phyloP scores from a whole-genome alignment of 345 rosid species.

The Brassica carinata region DNA sequence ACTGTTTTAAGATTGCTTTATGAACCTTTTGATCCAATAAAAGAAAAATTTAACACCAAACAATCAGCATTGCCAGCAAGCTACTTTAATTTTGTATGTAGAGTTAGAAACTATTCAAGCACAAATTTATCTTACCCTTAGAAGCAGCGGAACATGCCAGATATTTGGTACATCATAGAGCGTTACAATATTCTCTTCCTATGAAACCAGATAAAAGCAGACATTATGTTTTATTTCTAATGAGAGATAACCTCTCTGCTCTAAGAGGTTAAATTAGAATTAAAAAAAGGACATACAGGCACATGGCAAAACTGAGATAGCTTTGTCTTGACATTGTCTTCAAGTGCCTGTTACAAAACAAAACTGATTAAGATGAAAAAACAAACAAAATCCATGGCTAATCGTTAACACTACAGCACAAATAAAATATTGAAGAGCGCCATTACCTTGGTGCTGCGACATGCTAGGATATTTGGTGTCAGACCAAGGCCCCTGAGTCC shows the following conservation, averaged over 20 bases:
- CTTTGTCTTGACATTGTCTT: conserved; percentile 74
- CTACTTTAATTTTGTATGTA: not conserved
- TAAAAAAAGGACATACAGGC: conserved; percentile 50
- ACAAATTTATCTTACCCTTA: conserved; percentile 58
- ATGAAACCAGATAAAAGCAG: conserved; percentile 34
- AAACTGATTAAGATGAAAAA: conserved; percentile 23
- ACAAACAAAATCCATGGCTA: not conserved
- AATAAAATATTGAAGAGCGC: not conserved
- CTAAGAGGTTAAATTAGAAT: not conserved
- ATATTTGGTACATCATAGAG: conserved; percentile 89
- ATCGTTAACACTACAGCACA: not conserved
- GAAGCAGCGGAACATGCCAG: conserved; percentile 89
- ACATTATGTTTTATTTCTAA: not conserved
- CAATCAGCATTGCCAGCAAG: not conserved
- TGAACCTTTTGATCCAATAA: conserved; percentile 87
- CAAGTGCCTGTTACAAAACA: conserved; percentile 62
- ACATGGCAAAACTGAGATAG: conserved; percentile 96
- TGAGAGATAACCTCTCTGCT: not conserved
- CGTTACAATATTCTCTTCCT: conserved; percentile 82
- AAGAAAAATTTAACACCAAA: conserved; percentile 15
- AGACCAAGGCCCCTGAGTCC: conserved; percentile 89
- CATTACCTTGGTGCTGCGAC: conserved; percentile 87
- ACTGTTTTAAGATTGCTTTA: conserved; percentile 74
- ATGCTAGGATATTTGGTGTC: conserved; percentile 88
- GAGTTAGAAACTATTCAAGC: not conserved